These are phyloP conservation scores for Spongospora subterranea DNA, from an alignment of 208 protist species.

Conservation along the genomic window DNA sequence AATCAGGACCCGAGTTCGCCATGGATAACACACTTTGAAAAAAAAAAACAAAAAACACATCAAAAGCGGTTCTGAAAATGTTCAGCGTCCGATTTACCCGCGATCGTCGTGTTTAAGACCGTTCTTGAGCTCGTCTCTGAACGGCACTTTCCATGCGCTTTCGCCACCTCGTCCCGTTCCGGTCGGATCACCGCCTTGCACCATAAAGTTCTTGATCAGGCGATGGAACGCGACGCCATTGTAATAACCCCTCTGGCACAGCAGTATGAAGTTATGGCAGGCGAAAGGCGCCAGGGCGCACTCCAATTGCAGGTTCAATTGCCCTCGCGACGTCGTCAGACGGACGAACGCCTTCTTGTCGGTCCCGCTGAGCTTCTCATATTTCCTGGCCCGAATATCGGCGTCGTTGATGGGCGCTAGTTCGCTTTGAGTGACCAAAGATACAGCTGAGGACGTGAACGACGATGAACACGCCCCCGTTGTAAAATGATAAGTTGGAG, in stretches of 20 bases:
- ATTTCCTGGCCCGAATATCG: neutral
- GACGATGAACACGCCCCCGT: slow-evolving; percentile 23
- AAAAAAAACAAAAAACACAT: neutral
- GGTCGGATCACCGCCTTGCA: slow-evolving; percentile 76
- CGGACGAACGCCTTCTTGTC: slow-evolving; percentile 75
- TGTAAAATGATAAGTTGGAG: slow-evolving; percentile 20
- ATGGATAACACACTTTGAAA: slow-evolving; percentile 79
- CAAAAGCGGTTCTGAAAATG: slow-evolving; percentile 59
- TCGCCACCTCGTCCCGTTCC: slow-evolving; percentile 81
- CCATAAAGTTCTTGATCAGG: slow-evolving; percentile 82
- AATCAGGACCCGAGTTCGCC: slow-evolving; percentile 81
- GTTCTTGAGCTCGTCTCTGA: slow-evolving; percentile 75
- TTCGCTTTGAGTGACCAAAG: neutral
- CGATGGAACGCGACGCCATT: slow-evolving; percentile 78
- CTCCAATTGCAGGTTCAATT: slow-evolving; percentile 76
- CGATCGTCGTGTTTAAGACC: slow-evolving; percentile 17
- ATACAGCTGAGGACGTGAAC: slow-evolving; percentile 32
- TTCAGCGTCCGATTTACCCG: slow-evolving; percentile 1
- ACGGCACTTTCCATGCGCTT: slow-evolving; percentile 71
- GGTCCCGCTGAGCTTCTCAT: slow-evolving; percentile 25
- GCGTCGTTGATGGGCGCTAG: slow-evolving; percentile 23
- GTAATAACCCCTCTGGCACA: slow-evolving; percentile 76
- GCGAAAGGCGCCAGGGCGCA: slow-evolving; percentile 62
- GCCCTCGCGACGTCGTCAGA: slow-evolving; percentile 74
- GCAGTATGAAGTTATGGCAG: slow-evolving; percentile 78